Evolutionary conservation across 805 yeast species (phyloP), one percentile per base, ranked within the genome.

Genomic region (Barnettozyma botsteinii): DNA sequence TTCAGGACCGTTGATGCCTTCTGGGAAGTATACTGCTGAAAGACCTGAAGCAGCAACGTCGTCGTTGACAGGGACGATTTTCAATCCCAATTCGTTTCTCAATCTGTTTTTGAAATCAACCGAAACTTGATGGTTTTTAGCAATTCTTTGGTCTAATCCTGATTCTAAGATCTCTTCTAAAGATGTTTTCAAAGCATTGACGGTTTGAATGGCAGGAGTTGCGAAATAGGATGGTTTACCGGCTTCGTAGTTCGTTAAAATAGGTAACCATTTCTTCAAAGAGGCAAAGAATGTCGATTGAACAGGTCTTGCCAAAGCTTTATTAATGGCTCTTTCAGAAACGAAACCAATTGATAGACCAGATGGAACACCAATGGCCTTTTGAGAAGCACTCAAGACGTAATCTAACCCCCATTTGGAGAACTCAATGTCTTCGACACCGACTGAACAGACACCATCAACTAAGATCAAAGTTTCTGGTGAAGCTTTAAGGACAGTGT

Each of bases 391-490:
- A 35, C 95, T 83, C 48, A 91, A 70, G 31, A 77, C 95, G 51
- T 72, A 86, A 65, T 91, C 98, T 39, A 91, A 63, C 5, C 85
- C 88, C 97, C 98, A 91, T 15, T 71, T 71, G 58, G 86, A 91
- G 58, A 91, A 91, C 53, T 85, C 78, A 48, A 91, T 67, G 51
- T 77, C 73, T 66, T 91, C 98, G 45, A 85, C 93, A 20, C 84
- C 98, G 45, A 89, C 76, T 7, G 97, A 87, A 65, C 98, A 93
- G 23, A 91, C 98, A 34, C 95, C 96, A 61, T 91, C 98, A 30
- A 91, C 95, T 37, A 87, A 67, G 39, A 91, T 70, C 46, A 91
- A 71, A 19, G 96, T 77, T 23, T 84, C 83, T 39, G 98, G 97
- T 4, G 87, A 75, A 2, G 70, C 64, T 47, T 65, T 56, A 53